Conservation (phyloP, 352 stramenopile species). For the Phytophthora parvispora region DNA sequence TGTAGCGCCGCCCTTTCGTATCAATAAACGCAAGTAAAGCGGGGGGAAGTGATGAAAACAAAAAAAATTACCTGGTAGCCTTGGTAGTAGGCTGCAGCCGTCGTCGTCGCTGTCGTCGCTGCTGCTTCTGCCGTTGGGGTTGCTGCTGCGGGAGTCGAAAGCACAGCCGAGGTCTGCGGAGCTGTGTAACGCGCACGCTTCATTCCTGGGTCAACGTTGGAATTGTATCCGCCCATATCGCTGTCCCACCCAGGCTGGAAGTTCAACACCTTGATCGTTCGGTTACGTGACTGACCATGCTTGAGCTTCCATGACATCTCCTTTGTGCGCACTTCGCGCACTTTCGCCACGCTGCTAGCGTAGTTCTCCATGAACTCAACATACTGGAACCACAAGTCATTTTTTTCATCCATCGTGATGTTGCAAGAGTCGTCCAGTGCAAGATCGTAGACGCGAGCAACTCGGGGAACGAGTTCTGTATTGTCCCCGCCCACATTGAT, state of each 20-base stretch:
- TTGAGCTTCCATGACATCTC: conserved; percentile 80
- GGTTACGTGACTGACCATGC: conserved; percentile 63
- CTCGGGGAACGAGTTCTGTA: conserved; percentile 46
- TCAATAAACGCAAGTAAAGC: conserved; percentile 29
- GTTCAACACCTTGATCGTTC: conserved; percentile 61
- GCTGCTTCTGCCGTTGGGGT: conserved; percentile 26
- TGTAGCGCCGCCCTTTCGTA: conserved; percentile 15
- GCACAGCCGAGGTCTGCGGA: conserved; percentile 21
- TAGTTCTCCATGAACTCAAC: conserved; percentile 80
- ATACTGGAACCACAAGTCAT: conserved; percentile 86
- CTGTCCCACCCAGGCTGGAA: conserved; percentile 43
- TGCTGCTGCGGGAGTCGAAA: conserved; percentile 20
- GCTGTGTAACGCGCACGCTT: conserved; percentile 69
- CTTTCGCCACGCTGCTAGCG: conserved; percentile 41
- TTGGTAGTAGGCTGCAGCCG: conserved; percentile 75
- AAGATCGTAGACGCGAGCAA: conserved; percentile 55
- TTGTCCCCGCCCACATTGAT: conserved; percentile 32
- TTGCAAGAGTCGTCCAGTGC: conserved; percentile 63
- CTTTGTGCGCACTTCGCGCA: conserved; percentile 61
- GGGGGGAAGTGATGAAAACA: conserved; percentile 23
- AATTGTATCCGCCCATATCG: conserved; percentile 41
- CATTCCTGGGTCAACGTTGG: conserved; percentile 43
- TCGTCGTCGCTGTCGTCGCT: conserved; percentile 19
- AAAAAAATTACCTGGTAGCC: conserved; percentile 78
- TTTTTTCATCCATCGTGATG: conserved; percentile 78